A percentile compares a stretch with the other conserved stretches of the same genome.
These are phyloP conservation scores for Ophiocordyceps robertsii DNA, from an alignment of 2,329 filamentous ascomycete genomes.

Conservation along the genomic window DNA sequence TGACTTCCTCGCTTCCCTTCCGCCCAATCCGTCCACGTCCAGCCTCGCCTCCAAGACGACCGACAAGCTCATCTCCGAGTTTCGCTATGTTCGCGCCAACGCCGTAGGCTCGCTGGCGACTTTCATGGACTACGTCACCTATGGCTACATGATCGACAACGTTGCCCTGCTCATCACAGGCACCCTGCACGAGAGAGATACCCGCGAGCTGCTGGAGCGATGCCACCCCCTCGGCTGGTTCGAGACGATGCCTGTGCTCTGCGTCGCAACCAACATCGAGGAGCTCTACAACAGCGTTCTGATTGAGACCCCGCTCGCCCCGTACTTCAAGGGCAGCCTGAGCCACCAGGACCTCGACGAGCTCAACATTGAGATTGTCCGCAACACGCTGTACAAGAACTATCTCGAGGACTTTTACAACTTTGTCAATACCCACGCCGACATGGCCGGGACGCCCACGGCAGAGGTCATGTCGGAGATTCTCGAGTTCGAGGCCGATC, in stretches of 20 bases:
- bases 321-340: slow-evolving; percentile 94
- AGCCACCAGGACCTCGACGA: slow-evolving; percentile 96
- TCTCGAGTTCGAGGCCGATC: slow-evolving; percentile 90
- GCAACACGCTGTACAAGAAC: slow-evolving; percentile 98
- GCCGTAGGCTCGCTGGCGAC: slow-evolving; percentile 80
- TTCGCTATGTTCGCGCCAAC: slow-evolving; percentile 90
- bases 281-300: slow-evolving; percentile 97
- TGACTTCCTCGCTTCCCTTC: slow-evolving; percentile 86
- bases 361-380: slow-evolving; percentile 97
- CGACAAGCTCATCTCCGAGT: slow-evolving; percentile 95
- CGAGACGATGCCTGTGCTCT: slow-evolving; percentile 96
- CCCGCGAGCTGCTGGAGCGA: slow-evolving; percentile 82
- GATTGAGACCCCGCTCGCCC: slow-evolving; percentile 88
- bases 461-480: slow-evolving; percentile 93
- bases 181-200: slow-evolving; percentile 93
- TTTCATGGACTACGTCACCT: slow-evolving; percentile 97
- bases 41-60: slow-evolving; percentile 89
- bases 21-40: slow-evolving; percentile 93
- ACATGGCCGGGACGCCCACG: slow-evolving; percentile 79
- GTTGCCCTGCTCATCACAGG: slow-evolving; percentile 95
- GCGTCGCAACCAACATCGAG: slow-evolving; percentile 95
- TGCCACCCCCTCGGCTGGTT: slow-evolving; percentile 98
- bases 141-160: slow-evolving; percentile 99
- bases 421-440: slow-evolving; percentile 82
- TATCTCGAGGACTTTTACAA: slow-evolving; percentile 96